Conservation (phyloP, 805 yeast genomes). For the Scheffersomyces lignosus region DNA sequence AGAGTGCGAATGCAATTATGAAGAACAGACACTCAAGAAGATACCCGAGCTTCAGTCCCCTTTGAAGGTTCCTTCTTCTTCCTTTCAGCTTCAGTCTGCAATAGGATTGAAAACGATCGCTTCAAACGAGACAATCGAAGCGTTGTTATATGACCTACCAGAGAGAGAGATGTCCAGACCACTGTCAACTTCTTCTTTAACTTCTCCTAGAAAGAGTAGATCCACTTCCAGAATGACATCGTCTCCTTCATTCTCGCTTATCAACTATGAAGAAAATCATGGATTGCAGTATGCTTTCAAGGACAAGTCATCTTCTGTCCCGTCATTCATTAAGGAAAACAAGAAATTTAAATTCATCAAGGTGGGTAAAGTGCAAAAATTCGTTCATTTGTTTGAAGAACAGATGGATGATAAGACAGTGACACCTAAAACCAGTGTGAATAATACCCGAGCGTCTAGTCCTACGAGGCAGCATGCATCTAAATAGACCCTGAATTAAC, state of each 20-base stretch:
- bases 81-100: not conserved
- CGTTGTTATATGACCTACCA: too few species aligned
- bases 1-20: constrained; percentile 9
- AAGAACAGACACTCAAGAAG: too few species aligned
- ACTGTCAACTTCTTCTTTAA: constrained; percentile 11
- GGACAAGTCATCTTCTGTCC: constrained; percentile 27
- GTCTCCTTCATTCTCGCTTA: constrained; percentile 20
- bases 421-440: not conserved
- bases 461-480: constrained; percentile 2
- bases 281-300: constrained; percentile 34
- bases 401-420: constrained; percentile 11
- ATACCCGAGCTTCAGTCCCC: too few species aligned
- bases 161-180: constrained; percentile 6
- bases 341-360: constrained; percentile 45
- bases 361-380: constrained; percentile 47
- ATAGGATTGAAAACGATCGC: not conserved
- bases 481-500: too few species aligned
- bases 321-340: constrained; percentile 39
- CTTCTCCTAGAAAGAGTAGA: constrained; percentile 14
- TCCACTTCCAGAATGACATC: constrained; percentile 16
- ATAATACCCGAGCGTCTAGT: constrained; percentile 2
- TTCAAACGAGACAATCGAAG: not conserved
- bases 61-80: not conserved
- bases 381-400: constrained; percentile 44
- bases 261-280: constrained; percentile 25